Conservation (phyloP, 345 rosid species). For the Gossypium turneri region DNA sequence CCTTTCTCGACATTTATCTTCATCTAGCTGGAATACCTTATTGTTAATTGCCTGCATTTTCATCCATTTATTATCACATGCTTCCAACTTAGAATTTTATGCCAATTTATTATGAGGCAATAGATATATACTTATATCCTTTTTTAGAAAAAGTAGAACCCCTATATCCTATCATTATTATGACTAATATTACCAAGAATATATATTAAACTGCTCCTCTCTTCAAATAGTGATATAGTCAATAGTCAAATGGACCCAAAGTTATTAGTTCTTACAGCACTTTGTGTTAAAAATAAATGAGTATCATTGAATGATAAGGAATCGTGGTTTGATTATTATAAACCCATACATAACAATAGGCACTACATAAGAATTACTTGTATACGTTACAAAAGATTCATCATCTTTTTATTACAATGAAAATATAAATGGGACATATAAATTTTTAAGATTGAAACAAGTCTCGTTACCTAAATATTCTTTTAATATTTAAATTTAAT, state of each 20-base stretch:
- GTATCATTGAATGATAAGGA: neutral
- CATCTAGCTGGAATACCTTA: neutral
- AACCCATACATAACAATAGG: too few species aligned
- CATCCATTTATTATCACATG: conserved; percentile 1
- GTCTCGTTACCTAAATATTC: too few species aligned
- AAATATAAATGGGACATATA: too few species aligned
- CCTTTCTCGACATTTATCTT: neutral
- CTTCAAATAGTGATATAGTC: too few species aligned
- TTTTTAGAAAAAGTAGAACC: too few species aligned
- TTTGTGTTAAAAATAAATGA: neutral
- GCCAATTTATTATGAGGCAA: neutral
- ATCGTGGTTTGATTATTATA: neutral
- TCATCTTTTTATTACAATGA: too few species aligned
- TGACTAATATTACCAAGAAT: too few species aligned
- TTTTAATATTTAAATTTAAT: too few species aligned
- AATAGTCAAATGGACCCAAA: neutral
- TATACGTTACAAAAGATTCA: too few species aligned
- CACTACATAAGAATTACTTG: too few species aligned
- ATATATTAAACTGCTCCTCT: too few species aligned
- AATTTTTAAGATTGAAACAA: too few species aligned
- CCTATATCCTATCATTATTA: neutral
- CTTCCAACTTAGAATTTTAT: neutral
- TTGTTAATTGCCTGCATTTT: neutral
- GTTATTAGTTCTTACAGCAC: neutral
- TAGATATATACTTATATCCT: neutral